These are phyloP conservation scores for Linum usitatissimum DNA, from an alignment of 345 rosid genomes.

Conservation along the genomic window DNA sequence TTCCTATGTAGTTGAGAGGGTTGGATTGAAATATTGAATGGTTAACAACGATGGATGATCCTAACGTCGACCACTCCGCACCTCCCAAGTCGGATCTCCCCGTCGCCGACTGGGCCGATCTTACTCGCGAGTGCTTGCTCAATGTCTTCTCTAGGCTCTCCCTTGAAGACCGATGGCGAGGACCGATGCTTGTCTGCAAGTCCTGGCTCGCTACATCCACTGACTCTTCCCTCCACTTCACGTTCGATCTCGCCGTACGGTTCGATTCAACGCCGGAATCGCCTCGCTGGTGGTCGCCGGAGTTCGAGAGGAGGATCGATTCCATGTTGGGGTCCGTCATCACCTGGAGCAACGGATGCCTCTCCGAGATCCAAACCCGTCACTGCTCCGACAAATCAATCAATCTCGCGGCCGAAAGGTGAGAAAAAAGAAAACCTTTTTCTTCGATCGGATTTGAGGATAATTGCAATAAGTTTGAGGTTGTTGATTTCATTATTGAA, in stretches of 20 bases:
- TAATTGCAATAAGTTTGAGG: no score
- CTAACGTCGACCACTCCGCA: no score
- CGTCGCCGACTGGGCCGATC: constrained; percentile 56
- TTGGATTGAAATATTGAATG: no score
- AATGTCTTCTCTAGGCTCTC: constrained; percentile 64
- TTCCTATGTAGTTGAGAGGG: no score
- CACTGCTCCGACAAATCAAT: constrained; percentile 79
- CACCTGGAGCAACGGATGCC: constrained; percentile 49
- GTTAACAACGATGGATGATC: no score
- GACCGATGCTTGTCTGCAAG: constrained; percentile 66
- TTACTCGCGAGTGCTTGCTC: constrained; percentile 57
- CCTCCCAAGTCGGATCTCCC: no score
- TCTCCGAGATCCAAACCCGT: constrained; percentile 47
- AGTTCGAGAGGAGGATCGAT: constrained; percentile 57
- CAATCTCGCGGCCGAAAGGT: constrained; percentile 57
- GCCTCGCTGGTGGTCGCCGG: constrained; percentile 48
- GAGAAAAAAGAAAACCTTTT: background rate
- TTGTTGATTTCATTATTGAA: background rate
- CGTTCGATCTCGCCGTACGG: constrained; percentile 50
- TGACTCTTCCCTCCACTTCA: constrained; percentile 55
- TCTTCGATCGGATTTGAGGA: background rate
- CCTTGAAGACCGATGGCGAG: constrained; percentile 57
- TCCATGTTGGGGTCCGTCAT: constrained; percentile 59
- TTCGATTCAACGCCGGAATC: constrained; percentile 49
- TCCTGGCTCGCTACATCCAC: constrained; percentile 56